Conservation (phyloP, 2,329 filamentous ascomycete genomes). For the Colletotrichum tanaceti region DNA sequence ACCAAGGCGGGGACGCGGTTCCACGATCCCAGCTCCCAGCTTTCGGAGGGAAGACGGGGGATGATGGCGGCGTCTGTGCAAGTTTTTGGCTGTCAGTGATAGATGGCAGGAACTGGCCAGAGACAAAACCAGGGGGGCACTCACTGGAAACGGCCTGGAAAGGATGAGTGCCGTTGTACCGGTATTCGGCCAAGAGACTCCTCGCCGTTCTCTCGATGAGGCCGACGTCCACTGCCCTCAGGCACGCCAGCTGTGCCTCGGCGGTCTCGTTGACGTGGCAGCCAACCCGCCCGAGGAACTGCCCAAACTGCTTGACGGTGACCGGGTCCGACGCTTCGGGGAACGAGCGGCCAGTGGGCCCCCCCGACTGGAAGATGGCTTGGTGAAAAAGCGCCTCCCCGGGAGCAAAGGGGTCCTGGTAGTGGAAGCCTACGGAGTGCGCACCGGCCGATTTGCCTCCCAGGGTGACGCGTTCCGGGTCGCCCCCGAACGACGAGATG, state of each 20-base stretch:
- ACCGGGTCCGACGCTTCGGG: constrained; percentile 50
- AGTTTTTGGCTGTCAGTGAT: not conserved
- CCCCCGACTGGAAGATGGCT: constrained; percentile 53
- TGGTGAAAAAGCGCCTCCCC: constrained; percentile 49
- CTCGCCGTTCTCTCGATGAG: constrained; percentile 46
- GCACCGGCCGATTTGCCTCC: constrained; percentile 66
- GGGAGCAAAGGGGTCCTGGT: constrained; percentile 51
- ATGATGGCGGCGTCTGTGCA: constrained; percentile 13
- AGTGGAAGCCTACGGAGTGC: constrained; percentile 53
- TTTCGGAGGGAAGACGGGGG: constrained; percentile 20
- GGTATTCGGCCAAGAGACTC: constrained; percentile 13
- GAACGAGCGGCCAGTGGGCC: constrained; percentile 52
- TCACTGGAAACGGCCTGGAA: constrained; percentile 25
- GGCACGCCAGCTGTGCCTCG: constrained; percentile 51
- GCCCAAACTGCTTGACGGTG: constrained; percentile 49
- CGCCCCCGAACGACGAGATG: constrained; percentile 65
- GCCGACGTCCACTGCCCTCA: constrained; percentile 51
- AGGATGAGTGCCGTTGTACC: constrained; percentile 21
- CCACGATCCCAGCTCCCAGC: constrained; percentile 20
- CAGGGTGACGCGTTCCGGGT: constrained; percentile 63
- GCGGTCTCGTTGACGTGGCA: constrained; percentile 47
- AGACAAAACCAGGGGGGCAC: too few relatives aligned
- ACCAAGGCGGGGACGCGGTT: constrained; percentile 17
- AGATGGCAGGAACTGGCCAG: accelerated
- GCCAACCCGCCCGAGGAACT: constrained; percentile 46